phyloP scores from a whole-genome alignment of 2,329 filamentous ascomycete species.

The Aureobasidium mangrovei region DNA sequence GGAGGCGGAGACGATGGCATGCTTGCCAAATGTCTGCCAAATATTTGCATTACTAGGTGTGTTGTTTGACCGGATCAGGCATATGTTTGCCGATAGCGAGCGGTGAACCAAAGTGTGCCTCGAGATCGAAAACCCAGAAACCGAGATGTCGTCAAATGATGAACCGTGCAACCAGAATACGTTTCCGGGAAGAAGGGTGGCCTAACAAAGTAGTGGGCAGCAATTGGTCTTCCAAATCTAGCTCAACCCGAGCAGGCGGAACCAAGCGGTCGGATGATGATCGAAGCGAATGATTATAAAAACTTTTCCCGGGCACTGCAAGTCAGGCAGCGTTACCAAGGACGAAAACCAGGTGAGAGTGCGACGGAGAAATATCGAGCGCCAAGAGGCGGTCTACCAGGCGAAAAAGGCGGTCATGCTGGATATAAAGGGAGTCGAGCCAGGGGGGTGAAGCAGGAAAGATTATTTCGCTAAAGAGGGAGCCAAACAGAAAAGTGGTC shows the following conservation, averaged over 20 bases:
- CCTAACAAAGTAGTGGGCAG: neutral
- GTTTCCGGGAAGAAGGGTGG: neutral
- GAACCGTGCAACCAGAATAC: neutral
- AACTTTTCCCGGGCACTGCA: neutral
- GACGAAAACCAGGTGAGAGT: conserved; percentile 1
- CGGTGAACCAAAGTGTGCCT: neutral
- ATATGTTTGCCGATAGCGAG: neutral
- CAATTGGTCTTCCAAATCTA: neutral
- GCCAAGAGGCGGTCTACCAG: neutral
- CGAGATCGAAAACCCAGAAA: neutral
- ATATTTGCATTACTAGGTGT: too few species aligned
- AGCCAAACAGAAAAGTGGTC: too few species aligned
- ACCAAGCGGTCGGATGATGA: neutral
- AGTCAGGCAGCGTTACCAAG: conserved; percentile 3
- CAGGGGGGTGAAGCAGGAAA: neutral
- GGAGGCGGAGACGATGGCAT: neutral
- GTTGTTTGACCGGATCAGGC: neutral
- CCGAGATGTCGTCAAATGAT: neutral
- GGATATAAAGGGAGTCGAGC: neutral
- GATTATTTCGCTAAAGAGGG: neutral
- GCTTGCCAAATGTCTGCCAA: neutral
- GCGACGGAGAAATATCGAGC: neutral
- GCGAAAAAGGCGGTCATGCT: conserved; percentile 6
- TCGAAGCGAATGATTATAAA: neutral
- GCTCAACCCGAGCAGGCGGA: neutral